Conservation (phyloP, 2,329 filamentous ascomycete genomes). For the Cytospora mali region DNA sequence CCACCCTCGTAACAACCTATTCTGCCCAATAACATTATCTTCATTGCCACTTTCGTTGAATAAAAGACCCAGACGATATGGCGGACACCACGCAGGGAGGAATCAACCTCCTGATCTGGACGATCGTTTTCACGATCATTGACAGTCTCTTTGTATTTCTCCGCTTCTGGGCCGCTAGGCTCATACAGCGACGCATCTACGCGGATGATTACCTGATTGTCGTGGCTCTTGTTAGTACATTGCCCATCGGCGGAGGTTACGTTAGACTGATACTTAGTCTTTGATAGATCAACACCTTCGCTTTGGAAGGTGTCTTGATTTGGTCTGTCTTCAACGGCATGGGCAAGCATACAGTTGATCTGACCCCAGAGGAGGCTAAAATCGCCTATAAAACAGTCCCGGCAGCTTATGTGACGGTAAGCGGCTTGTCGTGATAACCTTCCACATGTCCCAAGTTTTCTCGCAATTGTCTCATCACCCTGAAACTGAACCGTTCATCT, state of each 20-base stretch:
- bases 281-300: background rate
- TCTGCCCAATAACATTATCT: too few relatives aligned
- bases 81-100: background rate
- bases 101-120: conserved; percentile 2
- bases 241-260: background rate
- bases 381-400: background rate
- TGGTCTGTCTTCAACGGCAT: conserved; percentile 8
- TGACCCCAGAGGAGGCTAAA: background rate
- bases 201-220: conserved; percentile 3
- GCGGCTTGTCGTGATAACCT: too few relatives aligned
- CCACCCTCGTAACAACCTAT: too few relatives aligned
- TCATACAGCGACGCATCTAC: background rate
- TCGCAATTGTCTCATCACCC: too few relatives aligned
- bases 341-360: background rate
- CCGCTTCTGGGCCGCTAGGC: conserved; percentile 1
- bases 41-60: too few relatives aligned
- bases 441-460: too few relatives aligned
- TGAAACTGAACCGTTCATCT: too few relatives aligned
- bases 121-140: background rate
- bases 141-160: background rate
- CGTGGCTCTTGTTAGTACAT: background rate
- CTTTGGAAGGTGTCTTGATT: background rate
- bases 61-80: background rate
- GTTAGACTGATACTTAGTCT: background rate
- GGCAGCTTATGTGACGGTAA: background rate